These are phyloP conservation scores for Rhizopus arrhizus DNA, from an alignment of 371 early-diverging fungal species.

Conservation along the genomic window DNA sequence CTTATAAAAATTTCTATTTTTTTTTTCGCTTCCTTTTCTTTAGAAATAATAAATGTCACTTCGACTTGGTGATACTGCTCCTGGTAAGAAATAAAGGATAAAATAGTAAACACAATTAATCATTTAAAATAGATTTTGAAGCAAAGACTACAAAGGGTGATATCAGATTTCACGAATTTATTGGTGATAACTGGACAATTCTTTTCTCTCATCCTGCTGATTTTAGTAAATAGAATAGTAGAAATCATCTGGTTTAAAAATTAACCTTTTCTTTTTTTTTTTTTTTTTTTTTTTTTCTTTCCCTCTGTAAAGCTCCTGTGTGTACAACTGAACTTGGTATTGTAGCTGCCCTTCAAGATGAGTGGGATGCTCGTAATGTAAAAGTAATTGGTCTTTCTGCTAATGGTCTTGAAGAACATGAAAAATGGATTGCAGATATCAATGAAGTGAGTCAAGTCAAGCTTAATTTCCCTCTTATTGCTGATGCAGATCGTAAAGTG, in stretches of 20 bases:
- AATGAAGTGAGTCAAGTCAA: constrained; percentile 79
- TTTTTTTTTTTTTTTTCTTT: not conserved
- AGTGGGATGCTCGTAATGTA: constrained; percentile 81
- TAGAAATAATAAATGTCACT: constrained; percentile 48
- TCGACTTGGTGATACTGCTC: constrained; percentile 66
- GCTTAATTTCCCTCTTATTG: constrained; percentile 91
- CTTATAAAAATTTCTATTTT: not conserved
- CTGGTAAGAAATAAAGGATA: constrained; percentile 38
- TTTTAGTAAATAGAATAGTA: constrained; percentile 66
- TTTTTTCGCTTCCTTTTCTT: constrained; percentile 11
- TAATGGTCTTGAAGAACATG: constrained; percentile 80
- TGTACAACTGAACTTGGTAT: constrained; percentile 95
- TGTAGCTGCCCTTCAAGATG: constrained; percentile 77
- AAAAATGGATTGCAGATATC: constrained; percentile 90
- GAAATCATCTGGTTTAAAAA: too few species aligned
- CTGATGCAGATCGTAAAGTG: constrained; percentile 81
- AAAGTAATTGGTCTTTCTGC: constrained; percentile 93
- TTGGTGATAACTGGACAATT: constrained; percentile 86
- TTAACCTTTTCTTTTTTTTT: not conserved
- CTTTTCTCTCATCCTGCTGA: constrained; percentile 96
- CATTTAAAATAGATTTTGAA: constrained; percentile 62
- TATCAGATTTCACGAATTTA: constrained; percentile 88
- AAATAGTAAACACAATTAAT: not conserved
- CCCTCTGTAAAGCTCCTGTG: constrained; percentile 69
- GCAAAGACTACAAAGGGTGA: constrained; percentile 85